These are phyloP conservation scores for Sextonia rubra DNA, from an alignment of 164 flowering plant species.

Conservation along the genomic window DNA sequence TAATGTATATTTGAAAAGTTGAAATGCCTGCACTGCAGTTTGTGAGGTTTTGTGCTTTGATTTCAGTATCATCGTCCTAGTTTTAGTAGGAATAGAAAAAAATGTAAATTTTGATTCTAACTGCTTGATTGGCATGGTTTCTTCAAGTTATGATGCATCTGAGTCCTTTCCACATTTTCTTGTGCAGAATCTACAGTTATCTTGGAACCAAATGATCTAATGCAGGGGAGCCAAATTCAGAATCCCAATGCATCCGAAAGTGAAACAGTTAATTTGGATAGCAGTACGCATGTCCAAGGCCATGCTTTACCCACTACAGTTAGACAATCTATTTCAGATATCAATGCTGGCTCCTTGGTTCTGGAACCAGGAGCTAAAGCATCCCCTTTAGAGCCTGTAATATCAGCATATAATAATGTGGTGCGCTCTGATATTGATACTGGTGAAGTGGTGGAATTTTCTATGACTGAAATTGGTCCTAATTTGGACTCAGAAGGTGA, in stretches of 20 bases:
- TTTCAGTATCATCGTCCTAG: background rate
- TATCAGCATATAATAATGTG: background rate
- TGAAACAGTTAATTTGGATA: background rate
- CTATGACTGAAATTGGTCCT: background rate
- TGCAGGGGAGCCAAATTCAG: constrained; percentile 11
- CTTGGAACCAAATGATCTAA: constrained; percentile 3
- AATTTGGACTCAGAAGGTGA: constrained; percentile 10
- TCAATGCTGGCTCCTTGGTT: constrained; percentile 8
- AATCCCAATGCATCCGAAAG: constrained; percentile 13
- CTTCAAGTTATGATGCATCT: constrained; percentile 5
- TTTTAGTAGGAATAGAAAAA: background rate
- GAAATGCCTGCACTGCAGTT: background rate
- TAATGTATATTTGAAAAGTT: background rate
- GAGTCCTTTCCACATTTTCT: background rate
- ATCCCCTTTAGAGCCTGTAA: constrained; percentile 6
- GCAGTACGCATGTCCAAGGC: background rate
- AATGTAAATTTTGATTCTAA: too few species aligned
- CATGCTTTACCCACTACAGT: constrained; percentile 1
- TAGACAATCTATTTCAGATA: constrained; percentile 8
- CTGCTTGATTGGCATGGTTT: background rate
- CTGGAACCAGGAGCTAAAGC: constrained; percentile 1
- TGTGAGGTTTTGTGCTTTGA: background rate
- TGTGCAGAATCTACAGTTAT: constrained; percentile 16
- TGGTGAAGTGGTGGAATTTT: constrained; percentile 1
- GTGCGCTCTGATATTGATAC: constrained; percentile 1